Evolutionary conservation across 768 basidiomycete genomes (phyloP).

Genomic region (Boletales sp.): DNA sequence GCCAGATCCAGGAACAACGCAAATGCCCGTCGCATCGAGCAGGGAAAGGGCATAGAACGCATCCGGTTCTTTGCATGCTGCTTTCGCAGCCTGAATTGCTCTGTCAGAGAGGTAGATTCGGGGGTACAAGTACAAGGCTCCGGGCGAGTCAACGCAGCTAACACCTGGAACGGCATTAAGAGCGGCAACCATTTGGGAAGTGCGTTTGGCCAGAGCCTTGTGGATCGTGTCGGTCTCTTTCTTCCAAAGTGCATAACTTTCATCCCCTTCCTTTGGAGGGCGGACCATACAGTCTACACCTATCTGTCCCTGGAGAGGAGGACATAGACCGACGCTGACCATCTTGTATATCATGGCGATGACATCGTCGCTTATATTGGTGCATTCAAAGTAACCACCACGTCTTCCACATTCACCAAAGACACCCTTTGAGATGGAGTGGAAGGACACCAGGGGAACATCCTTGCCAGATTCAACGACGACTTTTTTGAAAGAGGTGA

Average conservation of each 20-base stretch:
- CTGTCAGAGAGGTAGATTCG: conserved; percentile 68
- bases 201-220: conserved; percentile 66
- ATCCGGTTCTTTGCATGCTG: conserved; percentile 78
- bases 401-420: conserved; percentile 96
- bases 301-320: conserved; percentile 87
- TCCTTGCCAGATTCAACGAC: conserved; percentile 58
- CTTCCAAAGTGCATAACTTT: conserved; percentile 77
- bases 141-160: conserved; percentile 84
- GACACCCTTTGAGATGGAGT: conserved; percentile 96
- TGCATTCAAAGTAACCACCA: conserved; percentile 94
- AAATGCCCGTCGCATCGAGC: conserved; percentile 88
- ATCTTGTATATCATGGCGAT: conserved; percentile 94
- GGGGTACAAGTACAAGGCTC: conserved; percentile 93
- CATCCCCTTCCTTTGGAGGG: conserved; percentile 73
- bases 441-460: conserved; percentile 89
- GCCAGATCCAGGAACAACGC: conserved; percentile 89
- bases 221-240: conserved; percentile 82
- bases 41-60: conserved; percentile 83
- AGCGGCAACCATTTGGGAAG: conserved; percentile 67
- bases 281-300: conserved; percentile 94
- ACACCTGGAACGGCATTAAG: conserved; percentile 85
- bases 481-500: conserved; percentile 92
- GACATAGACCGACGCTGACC: conserved; percentile 86
- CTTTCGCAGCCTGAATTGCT: conserved; percentile 69
- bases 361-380: conserved; percentile 75